phyloP scores from a whole-genome alignment of 1,284 basidiomycete species.

The Microbotryum violaceum region DNA sequence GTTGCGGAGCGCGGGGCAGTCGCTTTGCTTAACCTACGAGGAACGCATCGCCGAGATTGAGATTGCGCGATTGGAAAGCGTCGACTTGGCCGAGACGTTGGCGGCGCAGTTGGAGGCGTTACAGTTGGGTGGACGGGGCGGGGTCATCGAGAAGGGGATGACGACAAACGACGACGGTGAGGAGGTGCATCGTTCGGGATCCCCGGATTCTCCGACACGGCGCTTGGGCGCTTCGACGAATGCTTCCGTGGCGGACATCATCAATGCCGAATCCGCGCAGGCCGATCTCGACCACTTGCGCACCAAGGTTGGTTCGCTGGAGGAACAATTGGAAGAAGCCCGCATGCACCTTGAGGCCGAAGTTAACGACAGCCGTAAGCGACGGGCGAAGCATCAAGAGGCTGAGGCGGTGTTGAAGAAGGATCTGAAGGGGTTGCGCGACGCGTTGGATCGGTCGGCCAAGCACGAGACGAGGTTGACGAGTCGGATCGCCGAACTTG shows the following conservation, averaged over 20 bases:
- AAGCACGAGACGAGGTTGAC: slow-evolving; percentile 59
- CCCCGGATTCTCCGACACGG: slow-evolving; percentile 8
- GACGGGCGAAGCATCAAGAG: slow-evolving; percentile 53
- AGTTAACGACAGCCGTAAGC: slow-evolving; percentile 53
- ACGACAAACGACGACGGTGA: no score
- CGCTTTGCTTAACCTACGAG: slow-evolving; percentile 65
- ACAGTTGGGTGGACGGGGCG: no score
- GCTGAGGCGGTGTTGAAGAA: slow-evolving; percentile 62
- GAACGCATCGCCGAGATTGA: slow-evolving; percentile 67
- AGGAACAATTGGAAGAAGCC: slow-evolving; percentile 78
- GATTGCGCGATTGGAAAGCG: slow-evolving; percentile 65
- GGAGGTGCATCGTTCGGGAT: background rate
- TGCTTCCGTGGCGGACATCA: slow-evolving; percentile 55
- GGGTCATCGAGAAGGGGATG: no score
- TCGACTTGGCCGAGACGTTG: slow-evolving; percentile 54
- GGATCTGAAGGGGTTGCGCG: slow-evolving; percentile 57
- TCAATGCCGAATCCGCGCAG: slow-evolving; percentile 76
- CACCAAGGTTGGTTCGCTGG: slow-evolving; percentile 62
- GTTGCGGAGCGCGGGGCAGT: slow-evolving; percentile 69
- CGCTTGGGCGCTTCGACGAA: slow-evolving; percentile 7
- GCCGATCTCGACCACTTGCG: slow-evolving; percentile 82
- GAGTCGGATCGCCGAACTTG: slow-evolving; percentile 65
- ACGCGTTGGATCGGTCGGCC: slow-evolving; percentile 54
- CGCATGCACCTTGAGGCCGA: slow-evolving; percentile 65
- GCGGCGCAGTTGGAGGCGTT: slow-evolving; percentile 51